Evolutionary conservation across 1,284 basidiomycete genomes (phyloP).

Genomic region (Laetiporus sulphureus): DNA sequence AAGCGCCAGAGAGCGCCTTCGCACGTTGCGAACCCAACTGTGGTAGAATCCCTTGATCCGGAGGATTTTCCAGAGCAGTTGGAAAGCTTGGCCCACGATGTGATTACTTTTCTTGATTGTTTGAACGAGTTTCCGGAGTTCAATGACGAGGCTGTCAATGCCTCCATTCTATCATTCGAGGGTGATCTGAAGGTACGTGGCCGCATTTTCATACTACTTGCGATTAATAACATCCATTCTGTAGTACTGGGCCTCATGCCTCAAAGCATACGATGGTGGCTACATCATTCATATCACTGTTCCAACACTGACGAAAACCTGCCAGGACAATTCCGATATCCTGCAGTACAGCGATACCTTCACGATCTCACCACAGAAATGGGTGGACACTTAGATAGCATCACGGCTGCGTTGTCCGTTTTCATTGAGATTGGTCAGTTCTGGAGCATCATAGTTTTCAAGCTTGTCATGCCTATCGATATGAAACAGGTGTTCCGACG

Average conservation of each 20-base stretch:
- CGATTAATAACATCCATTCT: conserved; percentile 5
- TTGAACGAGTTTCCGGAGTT: conserved; percentile 73
- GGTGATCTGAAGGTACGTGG: conserved; percentile 52
- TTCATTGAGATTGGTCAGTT: conserved; percentile 64
- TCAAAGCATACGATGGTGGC: conserved; percentile 54
- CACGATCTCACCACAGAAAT: conserved; percentile 65
- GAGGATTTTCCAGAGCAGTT: conserved; percentile 62
- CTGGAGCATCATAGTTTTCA: not conserved
- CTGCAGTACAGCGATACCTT: conserved; percentile 64
- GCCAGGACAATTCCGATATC: conserved; percentile 64
- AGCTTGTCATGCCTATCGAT: not conserved
- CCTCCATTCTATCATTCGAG: conserved; percentile 57
- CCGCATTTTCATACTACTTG: not conserved
- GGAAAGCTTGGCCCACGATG: conserved; percentile 49
- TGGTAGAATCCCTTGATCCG: conserved; percentile 49
- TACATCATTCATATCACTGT: no score
- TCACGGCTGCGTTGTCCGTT: conserved; percentile 54
- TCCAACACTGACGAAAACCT: no score
- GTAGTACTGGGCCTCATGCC: conserved; percentile 68
- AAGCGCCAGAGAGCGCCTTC: conserved; percentile 29
- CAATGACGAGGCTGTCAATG: conserved; percentile 63
- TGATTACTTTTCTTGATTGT: conserved; percentile 57
- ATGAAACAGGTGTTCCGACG: conserved; percentile 52
- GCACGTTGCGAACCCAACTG: conserved; percentile 43
- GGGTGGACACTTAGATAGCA: conserved; percentile 62